phyloP scores from a whole-genome alignment of 2,329 filamentous ascomycete genomes.

The Aspergillus sp. region DNA sequence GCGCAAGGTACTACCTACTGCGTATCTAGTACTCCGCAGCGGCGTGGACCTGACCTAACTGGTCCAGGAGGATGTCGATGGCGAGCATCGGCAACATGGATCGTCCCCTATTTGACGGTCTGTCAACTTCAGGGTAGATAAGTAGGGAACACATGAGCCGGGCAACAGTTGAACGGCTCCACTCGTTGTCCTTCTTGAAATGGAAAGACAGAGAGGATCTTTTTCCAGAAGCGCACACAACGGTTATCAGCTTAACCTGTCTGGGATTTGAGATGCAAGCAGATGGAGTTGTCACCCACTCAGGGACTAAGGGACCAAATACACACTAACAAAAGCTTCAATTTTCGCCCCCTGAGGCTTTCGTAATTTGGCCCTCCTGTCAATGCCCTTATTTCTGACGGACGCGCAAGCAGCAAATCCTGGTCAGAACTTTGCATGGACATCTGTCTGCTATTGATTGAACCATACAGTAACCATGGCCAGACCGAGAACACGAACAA shows the following conservation, averaged over 20 bases:
- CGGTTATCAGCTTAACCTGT: conserved; percentile 13
- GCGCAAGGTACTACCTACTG: conserved; percentile 2
- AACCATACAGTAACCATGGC: not conserved
- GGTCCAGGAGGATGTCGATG: not conserved
- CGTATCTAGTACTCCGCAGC: not conserved
- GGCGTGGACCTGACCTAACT: not conserved
- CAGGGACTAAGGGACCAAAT: conserved; percentile 8
- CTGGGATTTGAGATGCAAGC: conserved; percentile 2
- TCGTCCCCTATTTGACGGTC: conserved; percentile 17
- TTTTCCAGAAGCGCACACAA: conserved; percentile 21
- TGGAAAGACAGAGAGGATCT: conserved; percentile 23
- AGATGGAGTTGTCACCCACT: conserved; percentile 10
- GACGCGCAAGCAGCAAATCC: not conserved
- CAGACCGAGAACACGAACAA: not conserved
- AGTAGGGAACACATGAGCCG: conserved; percentile 12
- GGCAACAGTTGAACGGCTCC: conserved; percentile 21
- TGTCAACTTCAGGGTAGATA: conserved; percentile 8
- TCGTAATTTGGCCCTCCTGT: not conserved
- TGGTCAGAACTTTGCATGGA: not conserved
- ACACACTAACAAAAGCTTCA: conserved; percentile 15
- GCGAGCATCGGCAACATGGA: conserved; percentile 4
- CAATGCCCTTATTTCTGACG: conserved; percentile 1
- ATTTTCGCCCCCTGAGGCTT: conserved; percentile 1
- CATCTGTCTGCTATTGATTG: not conserved
- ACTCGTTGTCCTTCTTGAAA: conserved; percentile 31